Evolutionary conservation across 2,329 filamentous ascomycete species (phyloP).

Genomic region (Fulvia fulva): DNA sequence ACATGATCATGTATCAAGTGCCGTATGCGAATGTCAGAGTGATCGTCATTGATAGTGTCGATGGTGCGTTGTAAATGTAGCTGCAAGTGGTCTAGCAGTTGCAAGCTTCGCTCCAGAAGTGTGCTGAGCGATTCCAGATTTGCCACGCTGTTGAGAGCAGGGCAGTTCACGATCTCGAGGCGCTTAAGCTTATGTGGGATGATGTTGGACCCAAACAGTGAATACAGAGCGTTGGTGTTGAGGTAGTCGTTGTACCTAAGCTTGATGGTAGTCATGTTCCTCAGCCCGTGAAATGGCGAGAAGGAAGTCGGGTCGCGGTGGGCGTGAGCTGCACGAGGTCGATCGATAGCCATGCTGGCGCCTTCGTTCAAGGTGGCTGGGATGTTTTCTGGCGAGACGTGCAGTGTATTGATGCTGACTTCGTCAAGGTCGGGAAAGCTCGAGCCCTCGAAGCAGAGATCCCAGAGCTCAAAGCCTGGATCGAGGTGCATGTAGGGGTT

Average conservation of each 20-base stretch:
- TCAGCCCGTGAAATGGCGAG: slow-evolving; percentile 17
- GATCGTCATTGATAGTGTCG: no score
- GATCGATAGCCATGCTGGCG: background rate
- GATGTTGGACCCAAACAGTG: slow-evolving; percentile 16
- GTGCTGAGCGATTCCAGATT: slow-evolving; percentile 9
- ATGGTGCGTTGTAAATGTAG: slow-evolving; percentile 16
- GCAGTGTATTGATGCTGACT: slow-evolving; percentile 9
- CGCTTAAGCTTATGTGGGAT: slow-evolving; percentile 17
- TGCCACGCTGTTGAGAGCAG: slow-evolving; percentile 7
- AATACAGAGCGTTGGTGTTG: slow-evolving; percentile 5
- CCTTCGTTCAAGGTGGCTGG: slow-evolving; percentile 3
- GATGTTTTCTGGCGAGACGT: background rate
- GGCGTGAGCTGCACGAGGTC: background rate
- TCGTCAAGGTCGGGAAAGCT: slow-evolving; percentile 15
- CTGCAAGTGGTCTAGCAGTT: slow-evolving; percentile 18
- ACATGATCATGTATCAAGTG: no score
- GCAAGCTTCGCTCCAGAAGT: slow-evolving; percentile 16
- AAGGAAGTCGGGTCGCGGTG: background rate
- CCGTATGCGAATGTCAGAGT: no score
- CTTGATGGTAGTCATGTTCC: slow-evolving; percentile 16
- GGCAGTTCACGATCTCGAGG: slow-evolving; percentile 22
- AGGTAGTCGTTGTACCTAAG: slow-evolving; percentile 10
- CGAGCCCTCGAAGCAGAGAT: slow-evolving; percentile 18
- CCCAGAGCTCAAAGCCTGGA: slow-evolving; percentile 11
- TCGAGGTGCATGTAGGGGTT: background rate